These are phyloP conservation scores for Lactarius pseudohatsudake DNA, from an alignment of 768 basidiomycete species.

Conservation along the genomic window DNA sequence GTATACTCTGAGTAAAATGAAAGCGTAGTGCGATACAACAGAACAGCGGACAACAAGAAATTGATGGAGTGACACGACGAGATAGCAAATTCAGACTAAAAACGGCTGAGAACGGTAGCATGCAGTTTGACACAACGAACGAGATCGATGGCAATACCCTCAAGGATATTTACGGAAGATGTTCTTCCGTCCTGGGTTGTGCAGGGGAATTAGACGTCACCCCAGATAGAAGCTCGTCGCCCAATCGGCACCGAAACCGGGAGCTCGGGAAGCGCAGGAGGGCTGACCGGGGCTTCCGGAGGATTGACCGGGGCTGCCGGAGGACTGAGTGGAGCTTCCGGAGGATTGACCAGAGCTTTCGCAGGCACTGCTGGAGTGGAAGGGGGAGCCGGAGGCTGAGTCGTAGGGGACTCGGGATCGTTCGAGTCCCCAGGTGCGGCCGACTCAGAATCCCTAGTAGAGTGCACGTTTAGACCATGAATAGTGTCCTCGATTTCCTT, in stretches of 20 bases:
- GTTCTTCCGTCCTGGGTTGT: not conserved
- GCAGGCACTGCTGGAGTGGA: conserved; percentile 1
- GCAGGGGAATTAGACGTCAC: not conserved
- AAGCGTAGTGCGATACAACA: not conserved
- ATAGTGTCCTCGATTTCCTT: too few relatives aligned
- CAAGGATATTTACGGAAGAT: too few relatives aligned
- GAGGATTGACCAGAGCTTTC: not conserved
- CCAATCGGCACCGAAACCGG: not conserved
- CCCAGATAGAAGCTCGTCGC: not conserved
- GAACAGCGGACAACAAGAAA: not conserved
- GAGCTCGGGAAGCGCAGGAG: conserved; percentile 10
- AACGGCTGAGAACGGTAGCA: not conserved
- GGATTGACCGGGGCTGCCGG: too few relatives aligned
- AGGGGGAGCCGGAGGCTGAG: conserved; percentile 14
- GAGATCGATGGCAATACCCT: not conserved
- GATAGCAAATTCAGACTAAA: not conserved
- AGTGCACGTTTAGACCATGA: too few relatives aligned
- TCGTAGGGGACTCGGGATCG: not conserved
- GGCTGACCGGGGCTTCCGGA: not conserved
- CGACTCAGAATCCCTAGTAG: not conserved
- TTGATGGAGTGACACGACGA: not conserved
- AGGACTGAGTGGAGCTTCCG: not conserved
- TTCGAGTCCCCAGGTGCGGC: not conserved
- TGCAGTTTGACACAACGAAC: not conserved
- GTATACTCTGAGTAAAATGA: not conserved